These are phyloP conservation scores for Diaporthe vexans DNA, from an alignment of 2,329 filamentous ascomycete genomes.

Conservation along the genomic window DNA sequence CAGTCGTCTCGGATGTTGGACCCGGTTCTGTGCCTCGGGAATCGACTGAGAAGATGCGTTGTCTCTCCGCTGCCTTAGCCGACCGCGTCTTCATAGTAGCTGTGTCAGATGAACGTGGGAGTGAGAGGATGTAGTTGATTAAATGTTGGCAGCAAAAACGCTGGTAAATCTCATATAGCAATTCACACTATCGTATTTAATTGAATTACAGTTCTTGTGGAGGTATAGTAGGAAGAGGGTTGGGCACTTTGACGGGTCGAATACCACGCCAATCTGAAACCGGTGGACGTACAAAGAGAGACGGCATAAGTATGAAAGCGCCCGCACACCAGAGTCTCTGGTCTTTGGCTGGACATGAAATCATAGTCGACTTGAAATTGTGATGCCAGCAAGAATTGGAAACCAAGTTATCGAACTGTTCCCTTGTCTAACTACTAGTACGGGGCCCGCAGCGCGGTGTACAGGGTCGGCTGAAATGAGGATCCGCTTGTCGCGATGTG, in stretches of 20 bases:
- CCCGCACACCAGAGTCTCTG: accelerated
- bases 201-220: too few species aligned
- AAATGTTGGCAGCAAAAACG: too few species aligned
- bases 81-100: background rate
- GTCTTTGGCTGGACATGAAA: accelerated
- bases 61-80: background rate
- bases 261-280: background rate
- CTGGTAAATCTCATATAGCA: too few species aligned
- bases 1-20: background rate
- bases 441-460: too few species aligned
- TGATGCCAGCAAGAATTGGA: too few species aligned
- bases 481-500: too few species aligned
- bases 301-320: background rate
- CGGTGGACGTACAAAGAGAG: background rate
- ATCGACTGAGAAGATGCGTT: background rate
- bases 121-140: background rate
- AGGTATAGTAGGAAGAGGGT: background rate
- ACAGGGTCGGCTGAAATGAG: too few species aligned
- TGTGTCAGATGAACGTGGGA: background rate
- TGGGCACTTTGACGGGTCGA: background rate
- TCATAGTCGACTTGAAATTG: background rate
- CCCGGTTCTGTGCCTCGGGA: too few species aligned
- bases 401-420: too few species aligned
- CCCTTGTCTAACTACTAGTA: too few species aligned
- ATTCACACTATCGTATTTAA: too few species aligned